These are phyloP conservation scores for Neltuma alba DNA, from an alignment of 306 rosid species.

Conservation along the genomic window DNA sequence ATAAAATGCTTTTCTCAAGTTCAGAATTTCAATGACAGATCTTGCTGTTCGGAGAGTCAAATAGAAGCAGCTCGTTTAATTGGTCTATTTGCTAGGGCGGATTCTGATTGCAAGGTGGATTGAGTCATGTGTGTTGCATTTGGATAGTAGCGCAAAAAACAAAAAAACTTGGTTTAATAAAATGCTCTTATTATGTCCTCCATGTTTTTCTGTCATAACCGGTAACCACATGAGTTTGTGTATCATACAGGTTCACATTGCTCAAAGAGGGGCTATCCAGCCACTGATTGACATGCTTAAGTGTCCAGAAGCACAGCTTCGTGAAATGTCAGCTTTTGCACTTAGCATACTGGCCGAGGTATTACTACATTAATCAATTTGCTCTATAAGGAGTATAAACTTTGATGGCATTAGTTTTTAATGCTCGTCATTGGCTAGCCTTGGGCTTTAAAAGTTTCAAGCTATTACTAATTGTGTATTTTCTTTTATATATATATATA, in stretches of 20 bases:
- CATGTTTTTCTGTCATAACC: not conserved
- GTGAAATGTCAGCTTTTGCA: constrained; percentile 94
- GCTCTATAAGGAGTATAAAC: too few relatives aligned
- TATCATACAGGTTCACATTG: constrained; percentile 60
- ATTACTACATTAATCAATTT: too few relatives aligned
- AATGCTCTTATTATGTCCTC: not conserved
- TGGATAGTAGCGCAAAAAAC: too few relatives aligned
- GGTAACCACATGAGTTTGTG: constrained; percentile 20
- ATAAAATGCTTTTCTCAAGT: not conserved
- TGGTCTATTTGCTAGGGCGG: constrained; percentile 73
- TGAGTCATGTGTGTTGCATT: not conserved
- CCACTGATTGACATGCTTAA: constrained; percentile 88
- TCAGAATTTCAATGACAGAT: constrained; percentile 39
- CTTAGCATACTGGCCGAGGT: constrained; percentile 96
- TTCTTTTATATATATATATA: too few relatives aligned
- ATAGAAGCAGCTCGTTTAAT: constrained; percentile 70
- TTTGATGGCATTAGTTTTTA: too few relatives aligned
- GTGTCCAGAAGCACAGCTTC: constrained; percentile 65
- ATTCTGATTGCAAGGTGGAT: constrained; percentile 69
- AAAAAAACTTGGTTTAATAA: not conserved
- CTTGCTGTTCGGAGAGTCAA: constrained; percentile 58
- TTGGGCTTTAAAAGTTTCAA: too few relatives aligned
- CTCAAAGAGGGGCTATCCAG: constrained; percentile 85
- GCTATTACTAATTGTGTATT: too few relatives aligned
- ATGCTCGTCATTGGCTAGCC: too few relatives aligned